Conservation (phyloP, 345 rosid genomes). For the Ailanthus altissimus region DNA sequence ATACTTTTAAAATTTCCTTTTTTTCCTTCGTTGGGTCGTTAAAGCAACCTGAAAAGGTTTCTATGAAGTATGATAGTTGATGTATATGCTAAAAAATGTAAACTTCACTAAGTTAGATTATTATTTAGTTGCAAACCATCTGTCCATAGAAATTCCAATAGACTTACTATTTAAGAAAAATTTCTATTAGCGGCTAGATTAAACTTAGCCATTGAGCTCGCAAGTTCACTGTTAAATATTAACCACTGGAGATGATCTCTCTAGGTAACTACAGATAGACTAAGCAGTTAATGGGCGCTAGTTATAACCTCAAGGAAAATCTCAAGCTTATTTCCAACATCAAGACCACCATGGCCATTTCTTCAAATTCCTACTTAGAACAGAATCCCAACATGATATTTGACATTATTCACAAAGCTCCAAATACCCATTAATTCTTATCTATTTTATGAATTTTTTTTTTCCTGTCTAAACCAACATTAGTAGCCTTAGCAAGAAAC, state of each 20-base stretch:
- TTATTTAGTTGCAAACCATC: too few species aligned
- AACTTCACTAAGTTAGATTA: too few species aligned
- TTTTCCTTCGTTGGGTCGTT: too few species aligned
- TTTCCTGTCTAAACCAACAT: conserved; percentile 28
- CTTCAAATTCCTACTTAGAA: too few species aligned
- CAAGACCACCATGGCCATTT: conserved; percentile 43
- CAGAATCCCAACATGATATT: too few species aligned
- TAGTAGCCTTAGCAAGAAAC: conserved; percentile 46
- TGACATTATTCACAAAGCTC: neutral
- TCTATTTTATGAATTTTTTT: neutral
- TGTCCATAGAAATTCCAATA: too few species aligned
- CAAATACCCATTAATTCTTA: neutral
- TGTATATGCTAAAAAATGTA: neutral
- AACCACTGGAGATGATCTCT: neutral
- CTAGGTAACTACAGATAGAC: neutral
- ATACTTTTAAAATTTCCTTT: too few species aligned
- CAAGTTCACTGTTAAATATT: neutral
- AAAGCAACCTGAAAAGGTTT: too few species aligned
- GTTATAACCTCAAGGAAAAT: neutral
- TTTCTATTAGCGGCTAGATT: too few species aligned
- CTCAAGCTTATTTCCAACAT: neutral
- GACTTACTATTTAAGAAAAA: too few species aligned
- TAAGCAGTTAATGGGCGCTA: neutral
- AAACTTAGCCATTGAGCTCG: too few species aligned
- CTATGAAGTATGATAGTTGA: neutral